phyloP scores from a whole-genome alignment of 306 rosid species.

The Pyrus betulifolia region DNA sequence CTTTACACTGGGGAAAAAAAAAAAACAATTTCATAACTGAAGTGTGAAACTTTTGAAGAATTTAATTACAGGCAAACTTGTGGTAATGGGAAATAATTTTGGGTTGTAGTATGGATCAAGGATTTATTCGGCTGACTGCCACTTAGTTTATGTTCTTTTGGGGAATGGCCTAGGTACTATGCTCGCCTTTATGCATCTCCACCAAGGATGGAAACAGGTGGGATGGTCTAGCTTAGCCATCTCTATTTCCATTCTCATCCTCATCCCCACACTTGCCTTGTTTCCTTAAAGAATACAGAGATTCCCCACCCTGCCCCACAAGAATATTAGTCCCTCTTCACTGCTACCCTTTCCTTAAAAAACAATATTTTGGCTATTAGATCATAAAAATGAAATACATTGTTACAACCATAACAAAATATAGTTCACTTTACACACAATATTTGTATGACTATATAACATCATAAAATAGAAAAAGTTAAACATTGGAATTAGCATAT shows the following conservation, averaged over 20 bases:
- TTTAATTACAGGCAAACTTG: neutral
- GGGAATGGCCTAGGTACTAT: neutral
- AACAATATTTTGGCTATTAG: neutral
- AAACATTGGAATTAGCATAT: neutral
- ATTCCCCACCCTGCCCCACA: neutral
- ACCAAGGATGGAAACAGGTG: neutral
- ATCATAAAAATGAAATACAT: neutral
- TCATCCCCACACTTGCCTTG: neutral
- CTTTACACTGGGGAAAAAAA: neutral
- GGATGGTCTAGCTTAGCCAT: neutral
- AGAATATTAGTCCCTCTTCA: neutral
- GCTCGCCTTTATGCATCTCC: neutral
- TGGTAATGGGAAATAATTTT: neutral
- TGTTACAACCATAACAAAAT: neutral
- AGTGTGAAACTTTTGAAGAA: neutral
- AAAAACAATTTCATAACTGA: neutral
- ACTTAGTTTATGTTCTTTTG: neutral
- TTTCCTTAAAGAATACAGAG: neutral
- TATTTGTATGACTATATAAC: neutral
- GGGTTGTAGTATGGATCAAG: neutral
- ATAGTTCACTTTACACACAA: neutral
- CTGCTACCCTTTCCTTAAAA: neutral
- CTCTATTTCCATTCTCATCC: neutral
- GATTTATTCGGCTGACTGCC: neutral
- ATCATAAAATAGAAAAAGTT: neutral